Conservation (phyloP, 108 stramenopile genomes). For the Chaetoceros muelleri region DNA sequence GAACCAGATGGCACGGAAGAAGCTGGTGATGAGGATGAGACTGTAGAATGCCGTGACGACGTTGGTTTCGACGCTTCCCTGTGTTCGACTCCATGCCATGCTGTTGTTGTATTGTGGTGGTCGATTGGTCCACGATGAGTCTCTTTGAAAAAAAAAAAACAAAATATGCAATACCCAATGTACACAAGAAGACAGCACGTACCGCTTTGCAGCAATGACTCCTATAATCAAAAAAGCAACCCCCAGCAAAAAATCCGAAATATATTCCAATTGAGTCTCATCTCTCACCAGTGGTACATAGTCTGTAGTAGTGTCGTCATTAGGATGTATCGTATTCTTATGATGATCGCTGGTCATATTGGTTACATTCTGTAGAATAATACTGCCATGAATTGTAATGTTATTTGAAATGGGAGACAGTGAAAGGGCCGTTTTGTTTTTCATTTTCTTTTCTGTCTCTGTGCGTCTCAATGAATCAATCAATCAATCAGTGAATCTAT, state of each 20-base stretch:
- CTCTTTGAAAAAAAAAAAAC: background rate
- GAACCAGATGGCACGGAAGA: slow-evolving; percentile 83
- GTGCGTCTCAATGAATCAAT: too few species aligned
- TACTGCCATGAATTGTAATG: too few species aligned
- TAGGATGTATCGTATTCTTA: too few species aligned
- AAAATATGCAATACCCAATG: background rate
- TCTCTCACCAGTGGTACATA: background rate
- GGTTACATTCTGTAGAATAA: too few species aligned
- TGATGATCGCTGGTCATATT: too few species aligned
- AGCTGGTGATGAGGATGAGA: slow-evolving; percentile 76
- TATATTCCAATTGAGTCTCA: slow-evolving; percentile 51
- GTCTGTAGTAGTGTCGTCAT: too few species aligned
- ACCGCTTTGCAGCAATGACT: slow-evolving; percentile 60
- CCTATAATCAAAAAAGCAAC: slow-evolving; percentile 64
- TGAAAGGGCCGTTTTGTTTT: too few species aligned
- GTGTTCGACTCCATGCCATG: slow-evolving; percentile 62
- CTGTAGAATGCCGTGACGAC: slow-evolving; percentile 94
- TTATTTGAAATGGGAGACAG: too few species aligned
- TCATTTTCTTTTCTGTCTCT: too few species aligned
- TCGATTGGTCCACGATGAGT: background rate
- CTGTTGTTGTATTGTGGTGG: slow-evolving; percentile 5
- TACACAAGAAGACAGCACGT: too few species aligned
- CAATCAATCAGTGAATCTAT: too few species aligned
- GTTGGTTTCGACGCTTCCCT: slow-evolving; percentile 80
- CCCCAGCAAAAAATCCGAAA: slow-evolving; percentile 49